Conservation (phyloP, 805 yeast genomes). For the Yarrowia deformans region DNA sequence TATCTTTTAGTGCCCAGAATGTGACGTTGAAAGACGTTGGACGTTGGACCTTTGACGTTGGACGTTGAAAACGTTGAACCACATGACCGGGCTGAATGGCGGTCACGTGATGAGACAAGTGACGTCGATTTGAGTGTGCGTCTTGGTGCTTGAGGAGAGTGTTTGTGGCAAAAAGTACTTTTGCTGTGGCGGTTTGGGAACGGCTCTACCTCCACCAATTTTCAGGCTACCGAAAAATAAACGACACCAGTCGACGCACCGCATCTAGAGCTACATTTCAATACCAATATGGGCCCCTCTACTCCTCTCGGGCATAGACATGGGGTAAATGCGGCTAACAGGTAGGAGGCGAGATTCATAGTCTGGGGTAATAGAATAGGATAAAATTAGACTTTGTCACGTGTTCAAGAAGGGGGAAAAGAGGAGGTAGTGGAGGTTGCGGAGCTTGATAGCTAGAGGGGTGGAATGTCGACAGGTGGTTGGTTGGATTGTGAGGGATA, state of each 20-base stretch:
- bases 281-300: not conserved
- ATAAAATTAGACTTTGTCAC: no score
- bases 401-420: no score
- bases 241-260: not conserved
- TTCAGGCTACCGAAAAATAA: not conserved
- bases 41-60: slow-evolving; percentile 31
- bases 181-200: not conserved
- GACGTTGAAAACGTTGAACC: slow-evolving; percentile 19
- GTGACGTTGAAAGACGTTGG: slow-evolving; percentile 35
- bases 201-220: not conserved
- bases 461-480: no score
- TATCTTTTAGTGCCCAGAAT: slow-evolving; percentile 3
- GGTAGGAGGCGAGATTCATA: not conserved
- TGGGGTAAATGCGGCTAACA: slow-evolving; percentile 11
- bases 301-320: not conserved
- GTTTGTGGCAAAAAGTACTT: no score
- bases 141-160: no score
- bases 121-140: no score
- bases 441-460: no score
- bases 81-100: not conserved
- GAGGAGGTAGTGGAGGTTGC: no score
- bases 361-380: not conserved
- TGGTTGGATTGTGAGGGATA: no score
- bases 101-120: not conserved
- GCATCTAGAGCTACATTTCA: not conserved